Evolutionary conservation across 2,329 filamentous ascomycete species (phyloP).

Genomic region (Verticillium klebahnii): DNA sequence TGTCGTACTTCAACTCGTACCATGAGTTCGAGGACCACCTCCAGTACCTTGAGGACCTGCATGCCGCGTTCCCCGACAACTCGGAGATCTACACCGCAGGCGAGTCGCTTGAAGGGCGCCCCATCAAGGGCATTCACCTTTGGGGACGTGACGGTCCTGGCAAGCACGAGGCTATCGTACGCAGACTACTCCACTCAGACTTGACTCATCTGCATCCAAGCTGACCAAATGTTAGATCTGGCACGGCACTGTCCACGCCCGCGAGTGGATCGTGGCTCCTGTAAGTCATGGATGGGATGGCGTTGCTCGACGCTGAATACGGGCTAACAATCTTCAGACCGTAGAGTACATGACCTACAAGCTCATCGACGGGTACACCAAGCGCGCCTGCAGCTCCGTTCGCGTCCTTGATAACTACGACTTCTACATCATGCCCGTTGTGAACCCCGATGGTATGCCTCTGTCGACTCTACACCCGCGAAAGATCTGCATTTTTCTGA

Average conservation of each 20-base stretch:
- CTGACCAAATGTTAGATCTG: slow-evolving; percentile 22
- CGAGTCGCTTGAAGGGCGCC: slow-evolving; percentile 31
- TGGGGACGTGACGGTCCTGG: slow-evolving; percentile 34
- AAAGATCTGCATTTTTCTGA: not conserved
- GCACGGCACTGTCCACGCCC: slow-evolving; percentile 48
- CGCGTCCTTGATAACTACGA: slow-evolving; percentile 49
- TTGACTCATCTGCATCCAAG: not conserved
- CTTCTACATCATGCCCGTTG: slow-evolving; percentile 53
- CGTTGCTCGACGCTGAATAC: not conserved
- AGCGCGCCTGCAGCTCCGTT: slow-evolving; percentile 25
- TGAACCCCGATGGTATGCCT: slow-evolving; percentile 45
- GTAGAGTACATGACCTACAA: slow-evolving; percentile 40
- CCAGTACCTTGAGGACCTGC: slow-evolving; percentile 32
- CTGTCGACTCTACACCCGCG: not conserved
- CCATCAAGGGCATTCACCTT: slow-evolving; percentile 53
- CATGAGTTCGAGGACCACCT: slow-evolving; percentile 40
- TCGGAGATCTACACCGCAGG: slow-evolving; percentile 39
- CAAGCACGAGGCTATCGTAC: slow-evolving; percentile 34
- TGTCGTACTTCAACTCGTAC: slow-evolving; percentile 45
- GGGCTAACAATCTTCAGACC: slow-evolving; percentile 16
- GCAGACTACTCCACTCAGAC: not conserved
- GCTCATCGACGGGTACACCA: slow-evolving; percentile 36
- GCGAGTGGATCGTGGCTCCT: slow-evolving; percentile 43
- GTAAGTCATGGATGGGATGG: not conserved
- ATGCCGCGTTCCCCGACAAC: slow-evolving; percentile 28